A percentile compares a stretch with the other conserved stretches of the same genome.
phyloP scores from a whole-genome alignment of 371 early-diverging fungal species.

The Fennellomyces sp. region DNA sequence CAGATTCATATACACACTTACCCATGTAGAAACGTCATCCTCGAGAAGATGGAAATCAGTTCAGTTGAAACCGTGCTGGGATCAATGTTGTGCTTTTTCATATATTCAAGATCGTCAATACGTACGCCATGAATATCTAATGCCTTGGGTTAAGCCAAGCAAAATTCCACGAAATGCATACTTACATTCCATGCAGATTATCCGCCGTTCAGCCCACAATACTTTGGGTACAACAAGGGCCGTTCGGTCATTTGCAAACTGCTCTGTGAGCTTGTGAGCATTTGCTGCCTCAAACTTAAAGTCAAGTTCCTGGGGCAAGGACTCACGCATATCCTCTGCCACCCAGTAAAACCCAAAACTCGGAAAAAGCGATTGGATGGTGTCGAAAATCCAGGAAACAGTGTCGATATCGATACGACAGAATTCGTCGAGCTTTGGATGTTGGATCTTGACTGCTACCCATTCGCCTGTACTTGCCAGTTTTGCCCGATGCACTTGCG shows the following conservation, averaged over 20 bases:
- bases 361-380: constrained; percentile 75
- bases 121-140: constrained; percentile 70
- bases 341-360: constrained; percentile 93
- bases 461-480: constrained; percentile 49
- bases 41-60: constrained; percentile 75
- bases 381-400: constrained; percentile 61
- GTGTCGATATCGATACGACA: constrained; percentile 82
- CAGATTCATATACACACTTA: constrained; percentile 13
- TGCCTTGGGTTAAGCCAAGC: not conserved
- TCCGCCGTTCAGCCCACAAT: constrained; percentile 62
- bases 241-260: constrained; percentile 57
- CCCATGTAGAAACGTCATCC: constrained; percentile 94
- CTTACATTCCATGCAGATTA: constrained; percentile 82
- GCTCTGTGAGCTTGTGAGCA: constrained; percentile 58
- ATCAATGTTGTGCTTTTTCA: constrained; percentile 69
- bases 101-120: constrained; percentile 76
- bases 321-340: constrained; percentile 83
- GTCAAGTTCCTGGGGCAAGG: constrained; percentile 87
- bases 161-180: too few species aligned
- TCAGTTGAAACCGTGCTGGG: constrained; percentile 75
- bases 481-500: constrained; percentile 82
- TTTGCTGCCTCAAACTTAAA: constrained; percentile 82
- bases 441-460: constrained; percentile 94
- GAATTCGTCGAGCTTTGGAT: constrained; percentile 76
- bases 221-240: constrained; percentile 70